Conservation (phyloP, 169 alveolate genomes). For the Plasmodium coatneyi region DNA sequence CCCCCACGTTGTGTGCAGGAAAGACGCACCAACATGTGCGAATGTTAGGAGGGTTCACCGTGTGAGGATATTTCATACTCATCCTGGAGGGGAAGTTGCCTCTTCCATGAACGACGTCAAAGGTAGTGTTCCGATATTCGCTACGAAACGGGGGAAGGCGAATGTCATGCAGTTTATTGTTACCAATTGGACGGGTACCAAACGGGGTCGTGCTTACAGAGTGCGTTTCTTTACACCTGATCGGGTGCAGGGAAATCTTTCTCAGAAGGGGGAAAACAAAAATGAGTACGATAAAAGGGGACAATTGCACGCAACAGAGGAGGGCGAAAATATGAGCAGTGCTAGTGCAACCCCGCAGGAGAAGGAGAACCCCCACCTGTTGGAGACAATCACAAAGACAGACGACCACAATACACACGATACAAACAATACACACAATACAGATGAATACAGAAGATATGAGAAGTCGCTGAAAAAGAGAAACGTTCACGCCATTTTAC, state of each 20-base stretch:
- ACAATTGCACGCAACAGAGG: neutral
- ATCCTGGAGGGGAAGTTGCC: neutral
- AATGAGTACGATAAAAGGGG: neutral
- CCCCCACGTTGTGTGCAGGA: neutral
- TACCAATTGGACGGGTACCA: neutral
- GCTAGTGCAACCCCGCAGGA: neutral
- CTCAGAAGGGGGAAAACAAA: neutral
- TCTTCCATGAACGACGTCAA: neutral
- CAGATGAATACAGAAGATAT: slow-evolving; percentile 3
- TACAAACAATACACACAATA: too few relatives aligned
- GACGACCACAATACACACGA: too few relatives aligned
- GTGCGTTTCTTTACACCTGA: neutral
- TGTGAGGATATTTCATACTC: neutral
- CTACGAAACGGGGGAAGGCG: neutral
- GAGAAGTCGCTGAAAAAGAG: slow-evolving; percentile 17
- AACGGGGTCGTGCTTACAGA: neutral
- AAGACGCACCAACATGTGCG: neutral
- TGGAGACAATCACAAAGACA: neutral
- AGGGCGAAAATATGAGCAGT: neutral
- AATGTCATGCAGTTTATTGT: neutral
- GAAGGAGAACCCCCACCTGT: neutral
- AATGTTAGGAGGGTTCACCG: neutral
- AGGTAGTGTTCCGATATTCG: neutral
- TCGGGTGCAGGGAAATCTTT: neutral
- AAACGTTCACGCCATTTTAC: slow-evolving; percentile 56